Percentiles rank a stretch among this genome's conserved stretches.
These are phyloP conservation scores for Rhodosporidiobolus sp. DNA, from an alignment of 768 basidiomycete species.

Conservation along the genomic window DNA sequence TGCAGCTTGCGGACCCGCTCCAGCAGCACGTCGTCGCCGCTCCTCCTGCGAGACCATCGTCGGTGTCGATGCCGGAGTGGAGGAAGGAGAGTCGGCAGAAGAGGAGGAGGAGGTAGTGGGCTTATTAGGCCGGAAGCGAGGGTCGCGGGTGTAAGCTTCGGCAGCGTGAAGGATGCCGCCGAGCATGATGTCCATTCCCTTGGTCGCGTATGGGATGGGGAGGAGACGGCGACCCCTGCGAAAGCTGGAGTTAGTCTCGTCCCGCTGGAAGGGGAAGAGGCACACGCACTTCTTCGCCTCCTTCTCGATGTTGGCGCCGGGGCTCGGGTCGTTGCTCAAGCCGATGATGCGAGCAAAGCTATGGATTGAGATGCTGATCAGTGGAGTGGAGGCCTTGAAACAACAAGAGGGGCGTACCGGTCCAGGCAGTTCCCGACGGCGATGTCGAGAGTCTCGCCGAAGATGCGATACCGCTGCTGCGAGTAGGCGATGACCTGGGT, in stretches of 20 bases:
- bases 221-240: constrained; percentile 76
- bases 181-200: constrained; percentile 96
- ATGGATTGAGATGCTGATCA: too few species aligned
- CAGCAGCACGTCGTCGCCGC: constrained; percentile 26
- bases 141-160: constrained; percentile 83
- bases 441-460: constrained; percentile 97
- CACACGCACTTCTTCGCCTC: constrained; percentile 75
- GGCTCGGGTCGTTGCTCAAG: constrained; percentile 89
- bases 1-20: constrained; percentile 26
- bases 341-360: constrained; percentile 86
- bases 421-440: constrained; percentile 99
- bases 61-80: neutral
- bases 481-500: constrained; percentile 99
- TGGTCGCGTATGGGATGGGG: constrained; percentile 86
- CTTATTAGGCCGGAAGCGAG: constrained; percentile 61
- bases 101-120: constrained; percentile 1
- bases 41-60: constrained; percentile 38
- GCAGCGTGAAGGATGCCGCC: constrained; percentile 87
- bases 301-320: constrained; percentile 96
- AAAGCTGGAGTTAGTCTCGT: too few species aligned
- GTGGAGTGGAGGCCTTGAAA: too few species aligned
- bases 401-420: constrained; percentile 51
- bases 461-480: constrained; percentile 93
- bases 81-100: constrained; percentile 3
- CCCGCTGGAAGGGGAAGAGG: too few species aligned